A percentile compares a stretch with the other conserved stretches of the same genome.
These are phyloP conservation scores for Scedosporium aurantiacum DNA, from an alignment of 2,329 filamentous ascomycete genomes.

Conservation along the genomic window DNA sequence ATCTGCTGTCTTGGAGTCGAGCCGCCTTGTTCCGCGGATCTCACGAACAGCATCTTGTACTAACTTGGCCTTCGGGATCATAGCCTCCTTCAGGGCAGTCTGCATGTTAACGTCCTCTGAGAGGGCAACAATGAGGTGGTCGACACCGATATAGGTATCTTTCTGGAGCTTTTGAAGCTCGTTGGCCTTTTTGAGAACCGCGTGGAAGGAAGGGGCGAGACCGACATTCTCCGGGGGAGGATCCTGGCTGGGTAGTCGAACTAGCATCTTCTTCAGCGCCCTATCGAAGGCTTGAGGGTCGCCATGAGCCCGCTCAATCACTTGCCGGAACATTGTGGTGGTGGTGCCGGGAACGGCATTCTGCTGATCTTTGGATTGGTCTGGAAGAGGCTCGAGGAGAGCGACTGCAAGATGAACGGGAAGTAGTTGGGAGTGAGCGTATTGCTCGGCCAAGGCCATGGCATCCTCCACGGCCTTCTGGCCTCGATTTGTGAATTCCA, in stretches of 20 bases:
- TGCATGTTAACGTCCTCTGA: slow-evolving; percentile 70
- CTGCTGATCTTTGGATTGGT: slow-evolving; percentile 73
- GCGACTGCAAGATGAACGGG: slow-evolving; percentile 83
- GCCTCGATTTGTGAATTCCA: slow-evolving; percentile 90
- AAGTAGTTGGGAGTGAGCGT: slow-evolving; percentile 80
- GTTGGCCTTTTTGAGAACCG: slow-evolving; percentile 71
- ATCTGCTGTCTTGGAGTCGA: slow-evolving; percentile 94
- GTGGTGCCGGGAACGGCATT: slow-evolving; percentile 54
- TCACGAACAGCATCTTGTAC: slow-evolving; percentile 83
- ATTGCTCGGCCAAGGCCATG: slow-evolving; percentile 77
- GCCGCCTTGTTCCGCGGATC: slow-evolving; percentile 83
- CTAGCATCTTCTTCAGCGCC: slow-evolving; percentile 80
- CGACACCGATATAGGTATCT: slow-evolving; percentile 86
- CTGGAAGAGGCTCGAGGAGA: slow-evolving; percentile 63
- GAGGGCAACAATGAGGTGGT: slow-evolving; percentile 82
- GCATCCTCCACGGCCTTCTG: slow-evolving; percentile 84
- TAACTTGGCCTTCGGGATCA: slow-evolving; percentile 82
- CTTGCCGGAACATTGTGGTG: slow-evolving; percentile 82
- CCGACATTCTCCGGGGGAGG: slow-evolving; percentile 84
- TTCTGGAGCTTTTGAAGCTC: slow-evolving; percentile 97
- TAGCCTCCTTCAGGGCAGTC: slow-evolving; percentile 66
- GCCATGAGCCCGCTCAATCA: slow-evolving; percentile 85
- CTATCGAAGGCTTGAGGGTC: slow-evolving; percentile 84
- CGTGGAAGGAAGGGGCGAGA: slow-evolving; percentile 70
- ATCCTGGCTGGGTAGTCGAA: slow-evolving; percentile 86